Percentiles rank a stretch among this genome's conserved stretches.
Evolutionary conservation across 176 grass and related monocot species (phyloP).

Genomic region (Carex scoparia): DNA sequence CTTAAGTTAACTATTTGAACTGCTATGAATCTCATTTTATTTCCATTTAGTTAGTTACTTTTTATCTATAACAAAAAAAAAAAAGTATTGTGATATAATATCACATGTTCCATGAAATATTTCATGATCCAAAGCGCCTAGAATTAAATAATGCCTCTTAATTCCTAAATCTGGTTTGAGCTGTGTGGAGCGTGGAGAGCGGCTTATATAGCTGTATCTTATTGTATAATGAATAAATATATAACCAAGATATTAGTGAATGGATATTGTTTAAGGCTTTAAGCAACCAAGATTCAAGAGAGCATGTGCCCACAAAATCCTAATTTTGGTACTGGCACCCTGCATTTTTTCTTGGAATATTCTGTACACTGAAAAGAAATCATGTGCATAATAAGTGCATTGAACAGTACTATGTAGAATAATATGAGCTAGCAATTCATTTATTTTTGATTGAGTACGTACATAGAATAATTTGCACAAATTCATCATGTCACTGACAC

Average conservation of each 20-base stretch:
- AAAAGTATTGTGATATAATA: neutral
- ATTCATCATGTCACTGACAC: neutral
- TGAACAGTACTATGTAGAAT: neutral
- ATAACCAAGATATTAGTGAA: neutral
- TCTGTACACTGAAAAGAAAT: neutral
- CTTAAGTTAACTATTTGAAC: too few relatives aligned
- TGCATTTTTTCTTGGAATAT: constrained; percentile 19
- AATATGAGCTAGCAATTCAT: neutral
- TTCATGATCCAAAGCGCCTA: constrained; percentile 2
- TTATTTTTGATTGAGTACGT: neutral
- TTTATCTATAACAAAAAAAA: neutral
- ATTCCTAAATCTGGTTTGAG: constrained; percentile 16
- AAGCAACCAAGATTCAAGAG: constrained; percentile 6
- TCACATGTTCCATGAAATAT: neutral
- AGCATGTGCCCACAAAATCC: neutral
- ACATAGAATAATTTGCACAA: neutral
- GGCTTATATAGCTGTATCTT: constrained; percentile 1
- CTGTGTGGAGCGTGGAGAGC: constrained; percentile 18
- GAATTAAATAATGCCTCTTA: constrained; percentile 8
- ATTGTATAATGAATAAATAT: neutral
- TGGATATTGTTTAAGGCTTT: neutral
- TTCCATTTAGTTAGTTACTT: neutral
- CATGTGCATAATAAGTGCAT: constrained; percentile 18
- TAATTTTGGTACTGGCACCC: neutral
- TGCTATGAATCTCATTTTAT: neutral